A percentile compares a stretch with the other conserved stretches of the same genome.
Conservation (phyloP, 345 rosid species). For the Brassica nigra region DNA sequence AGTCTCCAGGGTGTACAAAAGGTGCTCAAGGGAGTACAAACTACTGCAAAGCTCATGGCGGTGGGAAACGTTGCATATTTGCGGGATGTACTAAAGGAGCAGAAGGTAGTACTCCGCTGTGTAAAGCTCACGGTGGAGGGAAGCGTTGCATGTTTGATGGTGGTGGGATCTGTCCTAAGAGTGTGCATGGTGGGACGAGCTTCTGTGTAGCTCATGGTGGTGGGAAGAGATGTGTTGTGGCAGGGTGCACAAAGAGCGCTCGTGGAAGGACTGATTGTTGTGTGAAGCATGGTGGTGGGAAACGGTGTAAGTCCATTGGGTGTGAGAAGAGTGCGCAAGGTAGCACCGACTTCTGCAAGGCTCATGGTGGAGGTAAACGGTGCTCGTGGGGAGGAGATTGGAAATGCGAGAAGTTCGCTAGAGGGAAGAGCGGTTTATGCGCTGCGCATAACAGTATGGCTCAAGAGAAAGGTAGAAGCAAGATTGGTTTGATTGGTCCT, state of each 20-base stretch:
- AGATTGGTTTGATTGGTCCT: conserved; percentile 64
- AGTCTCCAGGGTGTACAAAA: conserved; percentile 55
- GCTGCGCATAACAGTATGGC: conserved; percentile 87
- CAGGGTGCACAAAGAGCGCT: conserved; percentile 89
- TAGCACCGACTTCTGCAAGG: conserved; percentile 94
- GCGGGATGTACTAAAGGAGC: conserved; percentile 93
- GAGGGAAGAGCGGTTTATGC: conserved; percentile 93
- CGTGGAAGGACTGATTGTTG: conserved; percentile 97
- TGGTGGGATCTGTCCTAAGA: conserved; percentile 95
- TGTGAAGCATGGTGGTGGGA: conserved; percentile 94
- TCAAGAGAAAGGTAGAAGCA: conserved; percentile 50
- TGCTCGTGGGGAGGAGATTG: conserved; percentile 73
- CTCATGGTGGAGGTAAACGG: conserved; percentile 93
- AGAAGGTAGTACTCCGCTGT: conserved; percentile 92
- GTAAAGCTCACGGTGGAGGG: conserved; percentile 98
- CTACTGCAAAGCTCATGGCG: conserved; percentile 96
- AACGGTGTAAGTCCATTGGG: conserved; percentile 62
- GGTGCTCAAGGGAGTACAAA: conserved; percentile 98
- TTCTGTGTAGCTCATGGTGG: conserved; percentile 98
- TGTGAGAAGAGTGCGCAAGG: conserved; percentile 99
- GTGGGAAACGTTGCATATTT: conserved; percentile 91
- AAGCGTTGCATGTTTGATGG: conserved; percentile 89
- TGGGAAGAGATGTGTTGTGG: conserved; percentile 87
- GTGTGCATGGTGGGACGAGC: conserved; percentile 92
- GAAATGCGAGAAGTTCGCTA: conserved; percentile 89